Evolutionary conservation across 2,329 filamentous ascomycete genomes (phyloP), one percentile per base, ranked within the genome.

Genomic region (Volutella citrinella): DNA sequence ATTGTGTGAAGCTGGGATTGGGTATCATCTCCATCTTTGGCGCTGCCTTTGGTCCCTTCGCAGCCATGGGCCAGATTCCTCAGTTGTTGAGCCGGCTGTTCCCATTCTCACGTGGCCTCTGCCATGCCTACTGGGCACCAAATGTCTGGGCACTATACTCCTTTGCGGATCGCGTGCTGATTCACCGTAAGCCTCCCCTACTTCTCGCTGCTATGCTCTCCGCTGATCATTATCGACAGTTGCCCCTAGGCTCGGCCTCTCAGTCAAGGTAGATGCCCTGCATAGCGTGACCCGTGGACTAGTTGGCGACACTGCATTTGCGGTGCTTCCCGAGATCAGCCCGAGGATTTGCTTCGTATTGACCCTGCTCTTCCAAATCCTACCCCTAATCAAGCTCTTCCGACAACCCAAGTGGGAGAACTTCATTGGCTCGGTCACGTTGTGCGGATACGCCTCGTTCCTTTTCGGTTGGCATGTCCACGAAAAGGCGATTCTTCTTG

Each of bases 391-490:
- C 45, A 94, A 89, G 61, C 78, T 97, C 23, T 95, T 95, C 66
- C 56, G 78, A 27, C 72, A 76, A 31, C 88, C 89, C 3, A 87
- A 79, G 1, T 95, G 88, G 87, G 85, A 95, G 43, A 84, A 78
- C 36, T 97, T 98, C 57, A 76, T 97, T 25, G 88, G 88, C 5
- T 84, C 88, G 1, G 77, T 95, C 27, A 96, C 91, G 0, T 78
- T 97, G 12, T 97, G 93, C 55, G 93, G 87, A 38, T 98, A 96
- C 57, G 86, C 91, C 0, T 96, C 91, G 0, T 98, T 98, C 66
- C 74, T 98, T 9, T 97, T 97, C 51, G 91, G 93, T 36, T 98
- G 91, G 89, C 93, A 98, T 56, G 93, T 98, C 8, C 93, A 98
- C 54, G 93, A 98, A 59, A 98, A 98, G 64, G 93, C 93, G 3